Evolutionary conservation across 2,329 filamentous ascomycete genomes (phyloP).

Genomic region (Grosmannia penicillata): DNA sequence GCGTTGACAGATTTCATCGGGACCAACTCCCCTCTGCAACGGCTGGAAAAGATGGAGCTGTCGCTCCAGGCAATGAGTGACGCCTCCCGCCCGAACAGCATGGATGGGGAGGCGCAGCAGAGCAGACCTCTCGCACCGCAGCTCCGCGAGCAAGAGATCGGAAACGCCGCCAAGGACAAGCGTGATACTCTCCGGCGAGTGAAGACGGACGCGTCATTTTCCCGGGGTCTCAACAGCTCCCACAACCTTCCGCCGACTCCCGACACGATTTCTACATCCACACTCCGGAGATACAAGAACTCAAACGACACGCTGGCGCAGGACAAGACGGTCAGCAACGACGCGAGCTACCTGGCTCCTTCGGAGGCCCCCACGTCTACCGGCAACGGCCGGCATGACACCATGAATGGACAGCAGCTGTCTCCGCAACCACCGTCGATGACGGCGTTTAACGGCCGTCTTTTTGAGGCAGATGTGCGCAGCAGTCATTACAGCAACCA

Average conservation of each 20-base stretch:
- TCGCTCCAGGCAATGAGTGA: constrained; percentile 16
- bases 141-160: constrained; percentile 10
- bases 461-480: constrained; percentile 11
- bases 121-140: constrained; percentile 10
- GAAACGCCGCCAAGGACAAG: constrained; percentile 26
- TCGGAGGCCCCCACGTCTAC: constrained; percentile 16
- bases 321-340: constrained; percentile 14
- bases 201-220: constrained; percentile 28
- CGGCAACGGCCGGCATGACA: constrained; percentile 6
- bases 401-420: background rate
- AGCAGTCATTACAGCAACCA: constrained; percentile 16
- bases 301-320: constrained; percentile 32
- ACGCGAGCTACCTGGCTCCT: constrained; percentile 18
- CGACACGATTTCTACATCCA: constrained; percentile 43
- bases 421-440: constrained; percentile 16
- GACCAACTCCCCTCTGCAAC: constrained; percentile 32
- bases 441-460: constrained; percentile 18
- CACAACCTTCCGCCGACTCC: constrained; percentile 40
- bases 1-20: constrained; percentile 32
- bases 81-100: constrained; percentile 15
- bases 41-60: constrained; percentile 28
- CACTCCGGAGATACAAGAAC: constrained; percentile 32
- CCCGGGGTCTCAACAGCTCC: constrained; percentile 24
- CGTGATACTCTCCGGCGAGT: constrained; percentile 32
- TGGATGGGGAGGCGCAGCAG: constrained; percentile 12